A percentile compares a stretch with the other conserved stretches of the same genome.
Conservation (phyloP, 1,139 yeast genomes). For the Debaryomyces singareniensis region DNA sequence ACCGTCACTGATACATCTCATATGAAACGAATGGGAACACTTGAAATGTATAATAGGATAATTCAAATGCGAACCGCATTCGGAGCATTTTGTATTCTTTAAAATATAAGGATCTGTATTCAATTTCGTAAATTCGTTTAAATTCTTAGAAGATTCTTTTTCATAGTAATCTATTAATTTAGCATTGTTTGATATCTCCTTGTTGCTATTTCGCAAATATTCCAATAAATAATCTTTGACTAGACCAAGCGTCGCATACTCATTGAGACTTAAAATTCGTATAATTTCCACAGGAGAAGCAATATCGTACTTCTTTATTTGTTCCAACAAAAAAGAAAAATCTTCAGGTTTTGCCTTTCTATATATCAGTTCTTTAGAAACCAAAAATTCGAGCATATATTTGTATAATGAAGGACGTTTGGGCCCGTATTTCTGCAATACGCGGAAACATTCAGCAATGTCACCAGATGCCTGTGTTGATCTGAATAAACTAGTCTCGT, state of each 20-base stretch:
- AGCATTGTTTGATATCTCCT: conserved; percentile 63
- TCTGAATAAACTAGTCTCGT: conserved; percentile 61
- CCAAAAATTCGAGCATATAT: conserved; percentile 58
- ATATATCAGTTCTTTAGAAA: conserved; percentile 51
- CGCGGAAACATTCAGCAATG: conserved; percentile 48
- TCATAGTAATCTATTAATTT: conserved; percentile 65
- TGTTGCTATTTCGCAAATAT: conserved; percentile 52
- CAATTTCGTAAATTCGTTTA: conserved; percentile 47
- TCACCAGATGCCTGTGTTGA: conserved; percentile 56
- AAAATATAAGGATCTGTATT: conserved; percentile 52
- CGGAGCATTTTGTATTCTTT: conserved; percentile 64
- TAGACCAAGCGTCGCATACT: conserved; percentile 66
- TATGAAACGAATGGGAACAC: conserved; percentile 85
- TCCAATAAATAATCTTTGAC: conserved; percentile 65
- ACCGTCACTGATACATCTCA: conserved; percentile 61
- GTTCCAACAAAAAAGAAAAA: conserved; percentile 44
- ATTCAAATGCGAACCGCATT: conserved; percentile 66
- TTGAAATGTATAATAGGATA: conserved; percentile 80
- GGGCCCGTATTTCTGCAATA: conserved; percentile 56
- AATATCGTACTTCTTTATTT: conserved; percentile 46
- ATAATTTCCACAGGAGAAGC: conserved; percentile 75
- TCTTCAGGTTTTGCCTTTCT: conserved; percentile 48
- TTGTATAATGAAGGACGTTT: conserved; percentile 60
- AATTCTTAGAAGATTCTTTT: conserved; percentile 54
- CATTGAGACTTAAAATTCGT: conserved; percentile 57